These are phyloP conservation scores for Colletotrichum agaves DNA, from an alignment of 2,329 filamentous ascomycete species.

Conservation along the genomic window DNA sequence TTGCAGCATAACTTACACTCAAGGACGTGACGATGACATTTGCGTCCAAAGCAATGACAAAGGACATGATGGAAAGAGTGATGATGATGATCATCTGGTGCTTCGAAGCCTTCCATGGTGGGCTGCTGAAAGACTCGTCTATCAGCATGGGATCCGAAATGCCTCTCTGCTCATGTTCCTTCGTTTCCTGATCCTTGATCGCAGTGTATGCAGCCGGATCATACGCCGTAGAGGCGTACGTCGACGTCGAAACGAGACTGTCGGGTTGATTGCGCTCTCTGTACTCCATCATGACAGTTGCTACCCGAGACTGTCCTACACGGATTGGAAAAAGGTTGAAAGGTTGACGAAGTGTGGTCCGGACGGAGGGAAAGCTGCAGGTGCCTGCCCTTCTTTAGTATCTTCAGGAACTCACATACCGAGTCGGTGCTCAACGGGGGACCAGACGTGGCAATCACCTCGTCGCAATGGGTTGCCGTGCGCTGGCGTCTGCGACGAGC, in stretches of 20 bases:
- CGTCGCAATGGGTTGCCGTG: conserved; percentile 20
- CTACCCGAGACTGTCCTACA: conserved; percentile 22
- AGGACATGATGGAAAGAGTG: conserved; percentile 36
- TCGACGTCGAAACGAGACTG: conserved; percentile 23
- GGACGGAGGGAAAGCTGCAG: conserved; percentile 3
- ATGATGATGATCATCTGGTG: conserved; percentile 36
- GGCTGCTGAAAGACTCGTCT: conserved; percentile 23
- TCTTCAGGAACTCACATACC: conserved; percentile 15
- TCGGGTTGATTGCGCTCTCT: conserved; percentile 18
- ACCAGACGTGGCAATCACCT: conserved; percentile 20
- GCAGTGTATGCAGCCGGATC: conserved; percentile 30
- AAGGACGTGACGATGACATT: conserved; percentile 36
- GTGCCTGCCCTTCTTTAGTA: conserved; percentile 34
- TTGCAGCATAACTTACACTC: conserved; percentile 11
- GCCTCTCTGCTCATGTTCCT: conserved; percentile 28
- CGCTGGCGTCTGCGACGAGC: conserved; percentile 31
- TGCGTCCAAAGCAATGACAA: conserved; percentile 35
- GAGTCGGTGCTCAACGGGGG: conserved; percentile 4
- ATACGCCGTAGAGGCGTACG: conserved; percentile 33
- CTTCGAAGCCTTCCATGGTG: conserved; percentile 34
- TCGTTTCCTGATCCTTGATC: conserved; percentile 29
- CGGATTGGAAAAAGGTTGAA: conserved; percentile 5
- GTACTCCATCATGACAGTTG: conserved; percentile 34
- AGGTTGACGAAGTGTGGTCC: conserved; percentile 1
- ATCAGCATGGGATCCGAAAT: conserved; percentile 31